Base-by-base conservation (phyloP, 148 eudicot genomes). In the Diospyros kaki region DNA sequence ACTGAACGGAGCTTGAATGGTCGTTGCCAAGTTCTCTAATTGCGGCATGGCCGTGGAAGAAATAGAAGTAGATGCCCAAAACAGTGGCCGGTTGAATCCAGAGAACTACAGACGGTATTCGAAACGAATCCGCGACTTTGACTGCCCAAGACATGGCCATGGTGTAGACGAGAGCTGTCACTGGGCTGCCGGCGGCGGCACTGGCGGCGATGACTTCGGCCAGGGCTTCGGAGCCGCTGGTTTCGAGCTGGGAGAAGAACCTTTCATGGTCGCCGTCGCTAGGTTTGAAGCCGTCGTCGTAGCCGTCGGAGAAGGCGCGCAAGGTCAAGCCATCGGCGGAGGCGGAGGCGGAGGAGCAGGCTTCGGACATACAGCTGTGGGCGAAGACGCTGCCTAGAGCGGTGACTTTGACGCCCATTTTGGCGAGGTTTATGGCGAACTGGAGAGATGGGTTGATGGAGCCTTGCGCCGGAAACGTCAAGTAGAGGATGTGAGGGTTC, bases 401-500 rank as follows among this genome's bases (percentile, higher is more conserved):
- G 55, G 91, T 90, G 69, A 84, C 87, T 2, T 64, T 68, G 1
- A 71, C 69, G 9, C 84, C 81, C 50, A 69, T 64, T 18, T 74
- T 77, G 9, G 81, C 13, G 43, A 90, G 88, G 64, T 60, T 48
- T 52, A 86, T 86, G 79, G 89, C 86, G n/a, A 86, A 76, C 62
- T 87, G 89, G 70, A 90, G 78, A 41, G 84, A 58, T 2, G 94
- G 91, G 68, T 90, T 90, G 73, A 86, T 79, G 50, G 83, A 88
- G 64, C 89, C 85, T 80, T 86, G 91, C 5, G 75, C 74, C 1
- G 87, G 79, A 60, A 76, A 74, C 3, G 73, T 68, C 40, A 81
- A 53, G 3, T 86, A 46, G 13, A 88, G 87, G 55, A 86, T 54
- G 28, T 28, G 28, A 28, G 28, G 28, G 28, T 28, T 28, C 28